Percentiles rank a stretch among this genome's conserved stretches.
These are phyloP conservation scores for Ogataea haglerorum DNA, from an alignment of 805 yeast genomes.

Conservation along the genomic window DNA sequence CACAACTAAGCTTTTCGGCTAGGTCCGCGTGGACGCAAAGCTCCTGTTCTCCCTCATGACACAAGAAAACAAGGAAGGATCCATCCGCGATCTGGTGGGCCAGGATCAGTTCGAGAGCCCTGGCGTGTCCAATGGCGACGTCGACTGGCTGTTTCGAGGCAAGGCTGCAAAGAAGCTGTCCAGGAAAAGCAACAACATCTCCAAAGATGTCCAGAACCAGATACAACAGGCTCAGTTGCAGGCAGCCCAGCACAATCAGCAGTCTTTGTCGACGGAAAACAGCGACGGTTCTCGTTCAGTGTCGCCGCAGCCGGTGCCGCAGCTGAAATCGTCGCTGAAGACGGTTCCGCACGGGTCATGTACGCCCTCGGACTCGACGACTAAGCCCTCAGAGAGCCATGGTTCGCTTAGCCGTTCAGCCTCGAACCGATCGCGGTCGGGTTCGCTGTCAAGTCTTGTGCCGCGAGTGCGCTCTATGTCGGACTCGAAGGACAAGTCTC, in stretches of 20 bases:
- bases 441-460: slow-evolving; percentile 16
- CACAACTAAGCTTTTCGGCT: background rate
- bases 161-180: slow-evolving; percentile 55
- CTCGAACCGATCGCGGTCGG: slow-evolving; percentile 17
- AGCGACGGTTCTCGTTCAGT: background rate
- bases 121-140: slow-evolving; percentile 71
- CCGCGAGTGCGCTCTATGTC: slow-evolving; percentile 15
- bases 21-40: slow-evolving; percentile 1
- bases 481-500: slow-evolving; percentile 19
- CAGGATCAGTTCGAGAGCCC: slow-evolving; percentile 28
- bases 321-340: slow-evolving; percentile 10
- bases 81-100: background rate
- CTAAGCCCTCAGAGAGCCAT: background rate
- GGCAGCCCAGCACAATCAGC: slow-evolving; percentile 16
- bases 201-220: slow-evolving; percentile 32
- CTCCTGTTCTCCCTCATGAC: slow-evolving; percentile 2
- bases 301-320: slow-evolving; percentile 1
- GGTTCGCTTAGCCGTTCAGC: slow-evolving; percentile 6
- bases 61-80: slow-evolving; percentile 5
- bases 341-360: background rate
- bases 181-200: slow-evolving; percentile 36
- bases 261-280: background rate
- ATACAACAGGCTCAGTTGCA: slow-evolving; percentile 28
- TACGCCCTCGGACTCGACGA: background rate
- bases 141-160: slow-evolving; percentile 84